Base-by-base conservation (phyloP, 2,329 filamentous ascomycete genomes). In the Mycosphaerella sp. region DNA sequence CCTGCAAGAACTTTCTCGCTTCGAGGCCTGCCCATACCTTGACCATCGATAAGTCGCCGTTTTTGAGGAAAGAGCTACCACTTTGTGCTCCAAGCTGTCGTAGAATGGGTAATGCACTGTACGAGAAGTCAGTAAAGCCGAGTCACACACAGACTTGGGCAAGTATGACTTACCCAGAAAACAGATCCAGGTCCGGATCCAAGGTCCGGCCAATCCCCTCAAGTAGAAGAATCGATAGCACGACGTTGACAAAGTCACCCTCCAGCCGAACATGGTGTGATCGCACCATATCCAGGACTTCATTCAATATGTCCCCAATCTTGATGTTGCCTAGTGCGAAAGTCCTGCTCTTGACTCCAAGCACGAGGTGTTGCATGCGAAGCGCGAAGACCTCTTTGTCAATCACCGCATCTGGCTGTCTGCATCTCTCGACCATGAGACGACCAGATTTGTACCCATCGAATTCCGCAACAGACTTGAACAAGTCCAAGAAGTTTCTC, bases 161-260 rank as follows among this genome's bases (percentile, higher is more conserved):
- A 32, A 34, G 39, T 29, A 29, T 7, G 5, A 29, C 76, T 69
- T 66, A 83, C 81, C 81, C 84, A 66, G 84, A 83, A 60, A 98
- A 85, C 10, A 98, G 76, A 72, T 98, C 93, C 45, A 96, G 76
- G 50, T 92, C 78, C 0, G 93, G 92, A 69, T 97, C 86, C 12
- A 98, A 74, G 55, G 79, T 89, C 57, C 93, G 81, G 0, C 93
- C 93, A 65, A 97, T 98, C 6, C 93, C 93, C 69, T 98, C 93
- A 1, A 98, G 78, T 2, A 98, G 78, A 34, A 98, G 75, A 50
- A 97, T 96, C 56, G 89, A 95, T 55, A 98, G 86, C 31, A 98
- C 92, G 4, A 98, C 93, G 67, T 98, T 98, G 68, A 98, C 90
- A 68, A 97, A 98, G 69, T 98, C 93, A 7, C 93, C 93, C 71